phyloP scores from a whole-genome alignment of 2,329 filamentous ascomycete species.

The Fusarium sp. region DNA sequence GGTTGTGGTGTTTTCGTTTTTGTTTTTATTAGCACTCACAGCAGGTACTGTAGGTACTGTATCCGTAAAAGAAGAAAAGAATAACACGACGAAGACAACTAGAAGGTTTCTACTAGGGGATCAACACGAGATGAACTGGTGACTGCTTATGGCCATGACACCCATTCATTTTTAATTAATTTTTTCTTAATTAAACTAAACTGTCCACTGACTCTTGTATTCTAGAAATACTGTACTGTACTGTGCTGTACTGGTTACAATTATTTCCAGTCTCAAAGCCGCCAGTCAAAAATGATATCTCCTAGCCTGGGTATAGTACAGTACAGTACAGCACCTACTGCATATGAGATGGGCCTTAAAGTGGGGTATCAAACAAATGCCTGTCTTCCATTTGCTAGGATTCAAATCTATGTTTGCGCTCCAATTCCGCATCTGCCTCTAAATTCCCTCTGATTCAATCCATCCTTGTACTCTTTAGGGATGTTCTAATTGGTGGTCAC shows the following conservation, averaged over 20 bases:
- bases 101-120: constrained; percentile 19
- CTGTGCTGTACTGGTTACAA: not conserved
- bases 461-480: not conserved
- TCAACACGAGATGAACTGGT: not conserved
- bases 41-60: not conserved
- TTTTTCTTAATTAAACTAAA: not conserved
- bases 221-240: not conserved
- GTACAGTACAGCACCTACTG: not conserved
- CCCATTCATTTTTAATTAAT: not conserved
- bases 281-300: not conserved
- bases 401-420: not conserved
- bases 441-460: not conserved
- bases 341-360: not conserved
- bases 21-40: not conserved
- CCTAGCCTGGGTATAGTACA: not conserved
- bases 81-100: constrained; percentile 10
- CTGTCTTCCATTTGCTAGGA: constrained; percentile 4
- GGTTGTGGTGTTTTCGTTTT: not conserved
- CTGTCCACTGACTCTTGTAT: not conserved
- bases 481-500: not conserved
- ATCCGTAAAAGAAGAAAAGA: not conserved
- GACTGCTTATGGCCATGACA: not conserved
- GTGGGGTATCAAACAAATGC: constrained; percentile 6
- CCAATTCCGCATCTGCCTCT: constrained; percentile 15
- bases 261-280: not conserved